A percentile compares a stretch with the other conserved stretches of the same genome.
Conservation (phyloP, 2,329 filamentous ascomycete species). For the Penicillium olsonii region DNA sequence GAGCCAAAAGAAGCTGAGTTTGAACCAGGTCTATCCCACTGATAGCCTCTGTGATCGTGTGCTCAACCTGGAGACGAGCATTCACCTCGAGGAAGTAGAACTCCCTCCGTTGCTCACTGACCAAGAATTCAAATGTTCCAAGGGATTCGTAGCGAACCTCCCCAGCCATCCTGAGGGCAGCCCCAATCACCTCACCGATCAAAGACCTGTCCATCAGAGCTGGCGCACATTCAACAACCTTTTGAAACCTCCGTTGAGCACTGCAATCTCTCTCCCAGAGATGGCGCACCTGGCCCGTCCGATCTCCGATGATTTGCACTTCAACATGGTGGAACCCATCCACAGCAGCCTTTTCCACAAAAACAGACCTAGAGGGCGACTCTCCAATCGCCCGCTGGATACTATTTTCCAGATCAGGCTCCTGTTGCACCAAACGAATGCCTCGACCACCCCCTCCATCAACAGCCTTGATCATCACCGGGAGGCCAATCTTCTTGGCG, state of each 20-base stretch:
- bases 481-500: constrained; percentile 57
- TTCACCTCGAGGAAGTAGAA: constrained; percentile 65
- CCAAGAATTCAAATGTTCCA: constrained; percentile 66
- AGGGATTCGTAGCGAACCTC: constrained; percentile 59
- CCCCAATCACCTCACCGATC: constrained; percentile 53
- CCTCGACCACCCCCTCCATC: constrained; percentile 64
- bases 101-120: constrained; percentile 50
- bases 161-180: constrained; percentile 47
- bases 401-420: constrained; percentile 48
- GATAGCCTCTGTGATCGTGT: constrained; percentile 62
- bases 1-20: constrained; percentile 56
- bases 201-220: constrained; percentile 53
- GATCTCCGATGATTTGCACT: constrained; percentile 62
- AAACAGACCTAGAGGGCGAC: constrained; percentile 59
- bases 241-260: constrained; percentile 62
- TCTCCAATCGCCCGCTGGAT: constrained; percentile 57
- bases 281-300: constrained; percentile 53
- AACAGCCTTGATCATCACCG: constrained; percentile 65
- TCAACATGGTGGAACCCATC: constrained; percentile 64
- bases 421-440: constrained; percentile 55
- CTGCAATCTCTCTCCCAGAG: constrained; percentile 64
- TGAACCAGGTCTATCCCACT: constrained; percentile 57
- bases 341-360: constrained; percentile 64
- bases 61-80: constrained; percentile 62
- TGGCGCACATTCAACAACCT: constrained; percentile 62